phyloP scores from a whole-genome alignment of 2,329 filamentous ascomycete genomes.

The Ceratocystis diversiconidia region DNA sequence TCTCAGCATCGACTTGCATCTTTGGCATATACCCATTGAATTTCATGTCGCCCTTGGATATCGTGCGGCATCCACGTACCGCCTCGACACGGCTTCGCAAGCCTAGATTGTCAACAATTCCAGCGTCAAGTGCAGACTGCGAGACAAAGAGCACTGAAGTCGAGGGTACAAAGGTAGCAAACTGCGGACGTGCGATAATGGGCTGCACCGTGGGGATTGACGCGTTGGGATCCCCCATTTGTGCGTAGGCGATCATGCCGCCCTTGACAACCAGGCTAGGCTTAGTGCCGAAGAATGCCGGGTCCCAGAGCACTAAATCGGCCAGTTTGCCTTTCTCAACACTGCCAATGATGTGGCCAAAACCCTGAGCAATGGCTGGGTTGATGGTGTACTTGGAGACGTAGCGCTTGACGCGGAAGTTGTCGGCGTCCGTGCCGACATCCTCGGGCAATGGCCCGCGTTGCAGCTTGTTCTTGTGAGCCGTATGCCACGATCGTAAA shows the following conservation, averaged over 20 bases:
- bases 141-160: conserved; percentile 77
- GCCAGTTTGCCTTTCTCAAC: conserved; percentile 82
- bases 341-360: conserved; percentile 73
- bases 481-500: conserved; percentile 88
- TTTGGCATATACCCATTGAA: conserved; percentile 69
- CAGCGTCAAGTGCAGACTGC: conserved; percentile 51
- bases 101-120: conserved; percentile 55
- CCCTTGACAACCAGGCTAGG: conserved; percentile 71
- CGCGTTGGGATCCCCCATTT: conserved; percentile 76
- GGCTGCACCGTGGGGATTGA: conserved; percentile 84
- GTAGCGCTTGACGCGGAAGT: conserved; percentile 84
- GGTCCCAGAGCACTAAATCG: conserved; percentile 78
- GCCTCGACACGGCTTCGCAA: conserved; percentile 68
- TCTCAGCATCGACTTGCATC: conserved; percentile 88
- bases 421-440: conserved; percentile 64
- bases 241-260: conserved; percentile 66
- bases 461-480: conserved; percentile 90
- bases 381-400: conserved; percentile 95
- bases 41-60: conserved; percentile 81
- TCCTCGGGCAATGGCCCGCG: conserved; percentile 66
- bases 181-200: conserved; percentile 73
- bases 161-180: conserved; percentile 55
- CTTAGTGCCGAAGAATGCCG: conserved; percentile 76
- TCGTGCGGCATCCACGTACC: conserved; percentile 58
- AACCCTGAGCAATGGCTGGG: conserved; percentile 79